phyloP scores from a whole-genome alignment of 768 basidiomycete species.

The Sarcomyxa edulis region DNA sequence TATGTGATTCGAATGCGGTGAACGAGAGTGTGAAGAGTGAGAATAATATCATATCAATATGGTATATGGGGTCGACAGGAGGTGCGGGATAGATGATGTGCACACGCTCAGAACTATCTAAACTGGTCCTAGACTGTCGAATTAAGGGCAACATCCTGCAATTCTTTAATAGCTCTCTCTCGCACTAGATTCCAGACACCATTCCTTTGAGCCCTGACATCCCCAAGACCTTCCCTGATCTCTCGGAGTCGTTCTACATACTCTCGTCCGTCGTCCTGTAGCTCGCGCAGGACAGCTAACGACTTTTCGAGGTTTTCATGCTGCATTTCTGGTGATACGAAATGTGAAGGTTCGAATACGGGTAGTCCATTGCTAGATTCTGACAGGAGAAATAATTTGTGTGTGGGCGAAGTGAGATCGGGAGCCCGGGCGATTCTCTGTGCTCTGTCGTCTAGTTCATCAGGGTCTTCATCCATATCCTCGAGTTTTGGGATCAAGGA shows the following conservation, averaged over 20 bases:
- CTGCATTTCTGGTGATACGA: constrained; percentile 61
- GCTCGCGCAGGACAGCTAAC: constrained; percentile 64
- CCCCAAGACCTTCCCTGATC: constrained; percentile 76
- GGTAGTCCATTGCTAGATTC: constrained; percentile 41
- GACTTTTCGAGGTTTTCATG: constrained; percentile 71
- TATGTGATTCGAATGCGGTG: too few species aligned
- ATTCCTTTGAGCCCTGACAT: constrained; percentile 65
- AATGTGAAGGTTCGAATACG: constrained; percentile 57
- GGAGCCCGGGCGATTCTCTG: constrained; percentile 52
- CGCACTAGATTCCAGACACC: constrained; percentile 75
- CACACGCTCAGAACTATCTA: too few species aligned
- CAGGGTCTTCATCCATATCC: constrained; percentile 55
- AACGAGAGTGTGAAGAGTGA: too few species aligned
- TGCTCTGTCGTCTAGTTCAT: constrained; percentile 33
- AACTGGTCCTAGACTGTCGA: constrained; percentile 17
- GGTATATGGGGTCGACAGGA: too few species aligned
- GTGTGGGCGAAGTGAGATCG: constrained; percentile 57
- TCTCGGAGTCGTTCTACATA: constrained; percentile 83
- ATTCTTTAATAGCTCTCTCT: constrained; percentile 66
- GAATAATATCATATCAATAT: too few species aligned
- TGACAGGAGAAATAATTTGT: constrained; percentile 62
- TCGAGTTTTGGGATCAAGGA: constrained; percentile 61
- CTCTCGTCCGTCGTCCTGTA: constrained; percentile 84
- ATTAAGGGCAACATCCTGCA: constrained; percentile 58
- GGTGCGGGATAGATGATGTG: too few species aligned